Conservation (phyloP, 306 rosid genomes). For the Prinsepia uniflora region DNA sequence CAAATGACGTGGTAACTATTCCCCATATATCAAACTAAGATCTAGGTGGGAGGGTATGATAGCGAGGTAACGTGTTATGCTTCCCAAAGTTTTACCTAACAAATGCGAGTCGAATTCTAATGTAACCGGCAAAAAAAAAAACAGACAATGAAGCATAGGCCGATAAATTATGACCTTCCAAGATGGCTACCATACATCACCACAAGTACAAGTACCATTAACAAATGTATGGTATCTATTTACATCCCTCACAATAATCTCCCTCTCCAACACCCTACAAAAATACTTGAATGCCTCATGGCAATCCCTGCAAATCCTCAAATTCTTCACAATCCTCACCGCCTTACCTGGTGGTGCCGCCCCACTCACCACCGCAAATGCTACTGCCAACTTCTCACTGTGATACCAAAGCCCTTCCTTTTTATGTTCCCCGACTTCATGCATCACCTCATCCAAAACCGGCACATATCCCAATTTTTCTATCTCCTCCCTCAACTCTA, state of each 20-base stretch:
- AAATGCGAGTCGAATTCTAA: too few species aligned
- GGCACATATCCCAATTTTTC: slow-evolving; percentile 72
- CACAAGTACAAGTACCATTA: slow-evolving; percentile 64
- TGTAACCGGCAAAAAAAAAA: too few species aligned
- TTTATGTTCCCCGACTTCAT: slow-evolving; percentile 61
- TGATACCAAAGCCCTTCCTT: slow-evolving; percentile 76
- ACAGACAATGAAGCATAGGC: too few species aligned
- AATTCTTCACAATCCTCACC: slow-evolving; percentile 72
- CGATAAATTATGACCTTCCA: too few species aligned
- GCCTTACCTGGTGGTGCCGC: slow-evolving; percentile 61
- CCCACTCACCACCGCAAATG: slow-evolving; percentile 67
- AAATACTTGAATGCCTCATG: slow-evolving; percentile 70
- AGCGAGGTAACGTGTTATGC: too few species aligned
- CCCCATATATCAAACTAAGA: too few species aligned
- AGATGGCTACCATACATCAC: slow-evolving; percentile 52
- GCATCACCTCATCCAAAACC: slow-evolving; percentile 62
- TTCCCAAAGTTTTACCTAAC: too few species aligned
- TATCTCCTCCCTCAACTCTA: slow-evolving; percentile 54
- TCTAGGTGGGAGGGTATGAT: too few species aligned
- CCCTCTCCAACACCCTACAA: slow-evolving; percentile 61
- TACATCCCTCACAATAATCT: slow-evolving; percentile 73
- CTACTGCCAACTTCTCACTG: slow-evolving; percentile 84
- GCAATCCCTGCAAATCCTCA: slow-evolving; percentile 85
- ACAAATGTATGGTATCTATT: slow-evolving; percentile 77
- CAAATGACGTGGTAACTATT: too few species aligned